phyloP scores from a whole-genome alignment of 371 early-diverging fungal species.

The Fennellomyces sp. region DNA sequence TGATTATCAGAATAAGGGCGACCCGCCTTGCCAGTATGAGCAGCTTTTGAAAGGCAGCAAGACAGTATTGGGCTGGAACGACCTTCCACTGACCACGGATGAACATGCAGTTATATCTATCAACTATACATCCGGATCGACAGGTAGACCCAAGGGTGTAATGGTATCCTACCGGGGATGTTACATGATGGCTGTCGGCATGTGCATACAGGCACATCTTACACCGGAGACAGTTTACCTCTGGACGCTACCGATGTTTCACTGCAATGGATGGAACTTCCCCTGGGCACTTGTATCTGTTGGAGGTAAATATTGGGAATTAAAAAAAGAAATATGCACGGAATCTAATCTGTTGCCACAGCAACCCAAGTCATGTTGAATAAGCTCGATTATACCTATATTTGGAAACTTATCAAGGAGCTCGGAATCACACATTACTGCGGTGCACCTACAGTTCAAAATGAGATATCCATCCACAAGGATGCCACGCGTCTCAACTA shows the following conservation, averaged over 20 bases:
- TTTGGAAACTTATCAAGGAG: slow-evolving; percentile 57
- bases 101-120: slow-evolving; percentile 61
- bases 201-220: slow-evolving; percentile 51
- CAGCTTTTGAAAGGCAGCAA: slow-evolving; percentile 30
- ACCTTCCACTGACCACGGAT: slow-evolving; percentile 46
- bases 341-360: not conserved
- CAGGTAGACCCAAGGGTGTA: slow-evolving; percentile 65
- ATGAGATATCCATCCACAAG: slow-evolving; percentile 59
- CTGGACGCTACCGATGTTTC: slow-evolving; percentile 72
- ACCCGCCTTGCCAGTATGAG: slow-evolving; percentile 48
- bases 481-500: slow-evolving; percentile 42
- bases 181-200: slow-evolving; percentile 56
- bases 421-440: slow-evolving; percentile 63
- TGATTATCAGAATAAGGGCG: slow-evolving; percentile 18
- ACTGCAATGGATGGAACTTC: slow-evolving; percentile 70
- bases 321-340: not conserved
- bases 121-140: slow-evolving; percentile 69
- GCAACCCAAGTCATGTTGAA: slow-evolving; percentile 59
- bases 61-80: slow-evolving; percentile 38
- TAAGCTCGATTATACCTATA: slow-evolving; percentile 59
- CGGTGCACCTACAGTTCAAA: slow-evolving; percentile 74
- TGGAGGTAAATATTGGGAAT: slow-evolving; percentile 26
- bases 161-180: slow-evolving; percentile 48
- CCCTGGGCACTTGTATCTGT: slow-evolving; percentile 65
- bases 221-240: slow-evolving; percentile 52